These are phyloP conservation scores for Pichia sp. DNA, from an alignment of 1,139 yeast species.

Conservation along the genomic window DNA sequence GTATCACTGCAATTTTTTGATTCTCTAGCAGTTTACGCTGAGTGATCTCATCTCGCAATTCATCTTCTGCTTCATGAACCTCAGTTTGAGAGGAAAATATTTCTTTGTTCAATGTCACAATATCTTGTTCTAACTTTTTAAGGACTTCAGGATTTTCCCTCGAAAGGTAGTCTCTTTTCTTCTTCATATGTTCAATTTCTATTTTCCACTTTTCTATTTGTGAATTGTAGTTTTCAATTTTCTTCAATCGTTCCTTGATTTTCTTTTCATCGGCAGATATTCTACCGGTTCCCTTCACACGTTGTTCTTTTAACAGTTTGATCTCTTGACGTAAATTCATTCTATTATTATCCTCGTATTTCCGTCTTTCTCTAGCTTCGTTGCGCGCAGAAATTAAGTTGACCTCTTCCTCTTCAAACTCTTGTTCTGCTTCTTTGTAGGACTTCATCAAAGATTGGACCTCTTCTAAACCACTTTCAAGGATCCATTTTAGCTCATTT, in stretches of 20 bases:
- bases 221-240: slow-evolving; percentile 31
- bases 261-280: slow-evolving; percentile 31
- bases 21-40: slow-evolving; percentile 32
- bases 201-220: slow-evolving; percentile 32
- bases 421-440: slow-evolving; percentile 37
- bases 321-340: slow-evolving; percentile 45
- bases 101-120: slow-evolving; percentile 30
- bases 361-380: slow-evolving; percentile 41
- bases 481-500: slow-evolving; percentile 44
- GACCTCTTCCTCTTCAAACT: slow-evolving; percentile 40
- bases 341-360: slow-evolving; percentile 46
- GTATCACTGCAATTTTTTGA: slow-evolving; percentile 25
- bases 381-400: slow-evolving; percentile 39
- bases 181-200: slow-evolving; percentile 29
- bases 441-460: slow-evolving; percentile 40
- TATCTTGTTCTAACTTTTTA: slow-evolving; percentile 21
- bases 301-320: slow-evolving; percentile 43
- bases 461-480: slow-evolving; percentile 48
- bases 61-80: slow-evolving; percentile 37
- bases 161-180: slow-evolving; percentile 19
- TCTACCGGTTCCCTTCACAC: slow-evolving; percentile 33
- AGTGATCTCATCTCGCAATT: slow-evolving; percentile 32
- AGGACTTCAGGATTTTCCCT: slow-evolving; percentile 24
- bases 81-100: slow-evolving; percentile 27
- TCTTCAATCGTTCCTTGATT: slow-evolving; percentile 27